These are phyloP conservation scores for Coemansia sp. DNA, from an alignment of 192 early-diverging fungal species.

Conservation along the genomic window DNA sequence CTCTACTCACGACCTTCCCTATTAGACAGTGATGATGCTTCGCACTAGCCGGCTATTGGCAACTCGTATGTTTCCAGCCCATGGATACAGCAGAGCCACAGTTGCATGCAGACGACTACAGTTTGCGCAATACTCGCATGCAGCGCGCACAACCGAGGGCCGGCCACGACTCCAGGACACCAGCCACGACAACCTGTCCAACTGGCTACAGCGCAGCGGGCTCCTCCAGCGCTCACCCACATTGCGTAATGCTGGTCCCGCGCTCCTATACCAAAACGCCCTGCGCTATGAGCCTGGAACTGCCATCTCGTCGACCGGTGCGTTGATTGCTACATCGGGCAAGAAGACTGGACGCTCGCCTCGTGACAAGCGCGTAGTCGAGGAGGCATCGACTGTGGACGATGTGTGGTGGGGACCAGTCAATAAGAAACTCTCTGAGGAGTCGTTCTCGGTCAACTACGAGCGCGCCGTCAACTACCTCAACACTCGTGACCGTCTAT, in stretches of 20 bases:
- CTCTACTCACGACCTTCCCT: not conserved
- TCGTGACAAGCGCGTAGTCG: conserved; percentile 96
- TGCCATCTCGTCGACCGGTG: conserved; percentile 87
- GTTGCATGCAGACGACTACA: conserved; percentile 8
- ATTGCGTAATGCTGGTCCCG: conserved; percentile 72
- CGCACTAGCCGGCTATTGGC: conserved; percentile 1
- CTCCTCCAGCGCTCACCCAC: not conserved
- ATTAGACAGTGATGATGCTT: not conserved
- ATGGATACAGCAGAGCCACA: not conserved
- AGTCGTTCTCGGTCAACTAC: conserved; percentile 89
- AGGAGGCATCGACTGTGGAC: conserved; percentile 78
- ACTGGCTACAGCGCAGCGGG: conserved; percentile 11
- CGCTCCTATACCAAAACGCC: conserved; percentile 87
- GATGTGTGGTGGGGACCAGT: conserved; percentile 99
- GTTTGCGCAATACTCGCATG: conserved; percentile 6
- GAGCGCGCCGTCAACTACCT: conserved; percentile 95
- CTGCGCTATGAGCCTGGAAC: conserved; percentile 83
- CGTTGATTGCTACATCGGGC: conserved; percentile 87
- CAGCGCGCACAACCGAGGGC: not conserved
- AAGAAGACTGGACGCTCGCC: conserved; percentile 93
- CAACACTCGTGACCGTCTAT: conserved; percentile 89
- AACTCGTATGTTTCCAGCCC: not conserved
- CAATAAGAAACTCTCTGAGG: conserved; percentile 84
- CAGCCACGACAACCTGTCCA: conserved; percentile 1
- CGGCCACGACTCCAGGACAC: not conserved